Conservation (phyloP, 768 basidiomycete species). For the Lanmaoa rubissima region DNA sequence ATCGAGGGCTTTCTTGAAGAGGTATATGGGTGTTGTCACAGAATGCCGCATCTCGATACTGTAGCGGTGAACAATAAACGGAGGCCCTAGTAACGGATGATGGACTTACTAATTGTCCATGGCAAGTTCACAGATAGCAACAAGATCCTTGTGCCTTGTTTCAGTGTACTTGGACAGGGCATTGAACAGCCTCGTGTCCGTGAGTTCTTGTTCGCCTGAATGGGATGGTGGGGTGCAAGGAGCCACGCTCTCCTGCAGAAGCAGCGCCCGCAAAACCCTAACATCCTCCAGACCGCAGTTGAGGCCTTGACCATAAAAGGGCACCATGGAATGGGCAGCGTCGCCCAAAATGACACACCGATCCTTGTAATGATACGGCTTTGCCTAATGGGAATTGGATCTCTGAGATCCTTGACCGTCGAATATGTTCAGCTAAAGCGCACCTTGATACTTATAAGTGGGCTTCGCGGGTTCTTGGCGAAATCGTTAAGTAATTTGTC, state of each 20-base stretch:
- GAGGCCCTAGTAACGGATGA: conserved; percentile 26
- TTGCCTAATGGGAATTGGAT: conserved; percentile 49
- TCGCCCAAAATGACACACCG: conserved; percentile 88
- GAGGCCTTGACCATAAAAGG: conserved; percentile 95
- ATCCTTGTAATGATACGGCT: conserved; percentile 89
- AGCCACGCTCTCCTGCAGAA: conserved; percentile 68
- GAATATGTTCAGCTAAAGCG: conserved; percentile 28
- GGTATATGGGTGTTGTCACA: conserved; percentile 78
- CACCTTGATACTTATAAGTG: conserved; percentile 93
- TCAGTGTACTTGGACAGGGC: conserved; percentile 80
- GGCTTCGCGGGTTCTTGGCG: conserved; percentile 78
- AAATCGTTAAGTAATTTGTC: conserved; percentile 75
- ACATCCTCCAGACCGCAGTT: conserved; percentile 99
- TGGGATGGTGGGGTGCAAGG: conserved; percentile 37
- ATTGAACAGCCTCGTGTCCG: conserved; percentile 57
- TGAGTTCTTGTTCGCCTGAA: conserved; percentile 29
- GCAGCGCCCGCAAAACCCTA: conserved; percentile 74
- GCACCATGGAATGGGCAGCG: conserved; percentile 98
- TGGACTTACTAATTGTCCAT: conserved; percentile 92
- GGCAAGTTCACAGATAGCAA: conserved; percentile 89
- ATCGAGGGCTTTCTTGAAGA: conserved; percentile 79
- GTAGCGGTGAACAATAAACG: conserved; percentile 24
- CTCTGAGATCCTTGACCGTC: conserved; percentile 15
- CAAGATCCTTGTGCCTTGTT: conserved; percentile 81
- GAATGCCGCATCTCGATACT: conserved; percentile 95